Evolutionary conservation across 495 filamentous ascomycete species (phyloP).

Genomic region (Staphylotrichum longicolle): DNA sequence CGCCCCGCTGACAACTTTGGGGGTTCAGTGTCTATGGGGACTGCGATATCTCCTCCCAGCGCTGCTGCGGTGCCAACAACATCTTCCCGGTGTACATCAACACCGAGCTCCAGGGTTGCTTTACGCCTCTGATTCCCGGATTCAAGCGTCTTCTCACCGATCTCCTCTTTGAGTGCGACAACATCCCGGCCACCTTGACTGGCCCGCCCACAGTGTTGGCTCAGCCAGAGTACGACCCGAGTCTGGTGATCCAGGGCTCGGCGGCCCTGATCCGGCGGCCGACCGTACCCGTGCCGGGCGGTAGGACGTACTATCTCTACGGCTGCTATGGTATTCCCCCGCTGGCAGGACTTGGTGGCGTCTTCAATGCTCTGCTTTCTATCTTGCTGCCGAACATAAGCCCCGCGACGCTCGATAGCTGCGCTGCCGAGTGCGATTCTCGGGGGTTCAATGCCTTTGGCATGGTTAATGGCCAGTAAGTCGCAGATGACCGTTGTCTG

Average conservation of each 20-base stretch:
- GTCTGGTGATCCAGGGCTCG: not conserved
- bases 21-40: not conserved
- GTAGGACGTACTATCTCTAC: not conserved
- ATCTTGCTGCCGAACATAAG: not conserved
- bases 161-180: not conserved
- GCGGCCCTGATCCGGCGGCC: conserved; percentile 9
- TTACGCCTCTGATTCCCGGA: not conserved
- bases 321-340: conserved; percentile 9
- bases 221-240: not conserved
- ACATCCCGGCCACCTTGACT: not conserved
- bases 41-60: not conserved
- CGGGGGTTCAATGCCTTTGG: not conserved
- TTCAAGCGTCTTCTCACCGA: not conserved
- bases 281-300: not conserved
- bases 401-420: conserved; percentile 15
- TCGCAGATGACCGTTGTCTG: not conserved
- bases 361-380: not conserved
- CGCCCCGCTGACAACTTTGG: not conserved
- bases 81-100: conserved; percentile 1
- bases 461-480: not conserved
- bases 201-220: not conserved
- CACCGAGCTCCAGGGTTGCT: conserved; percentile 1
- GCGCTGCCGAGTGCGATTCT: not conserved
- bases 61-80: conserved; percentile 3
- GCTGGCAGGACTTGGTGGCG: too few relatives aligned